A percentile compares a stretch with the other conserved stretches of the same genome.
phyloP scores from a whole-genome alignment of 2,329 filamentous ascomycete species.

The Pseudogymnoascus sp. region DNA sequence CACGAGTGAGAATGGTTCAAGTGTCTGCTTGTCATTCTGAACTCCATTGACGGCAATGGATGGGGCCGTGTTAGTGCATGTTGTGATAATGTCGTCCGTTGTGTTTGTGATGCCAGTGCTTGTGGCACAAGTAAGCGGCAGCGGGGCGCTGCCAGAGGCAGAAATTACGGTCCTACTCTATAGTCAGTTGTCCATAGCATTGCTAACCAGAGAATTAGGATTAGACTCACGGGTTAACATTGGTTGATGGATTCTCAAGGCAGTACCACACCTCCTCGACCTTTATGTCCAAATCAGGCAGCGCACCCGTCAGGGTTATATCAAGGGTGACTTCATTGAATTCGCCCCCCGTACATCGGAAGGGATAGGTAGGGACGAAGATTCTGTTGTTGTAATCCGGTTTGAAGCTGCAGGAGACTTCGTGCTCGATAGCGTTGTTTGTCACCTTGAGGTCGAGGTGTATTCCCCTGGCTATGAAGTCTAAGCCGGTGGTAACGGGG shows the following conservation, averaged over 20 bases:
- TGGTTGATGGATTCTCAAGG: background rate
- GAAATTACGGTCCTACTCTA: background rate
- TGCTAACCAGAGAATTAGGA: background rate
- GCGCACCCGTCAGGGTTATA: background rate
- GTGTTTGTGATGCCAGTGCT: constrained; percentile 1
- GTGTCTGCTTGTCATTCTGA: background rate
- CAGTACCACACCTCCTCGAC: constrained; percentile 3
- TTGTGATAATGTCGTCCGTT: background rate
- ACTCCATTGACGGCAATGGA: background rate
- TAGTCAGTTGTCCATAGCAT: background rate
- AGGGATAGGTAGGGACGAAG: background rate
- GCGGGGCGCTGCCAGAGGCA: background rate
- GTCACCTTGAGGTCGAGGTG: background rate
- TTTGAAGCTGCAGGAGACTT: background rate
- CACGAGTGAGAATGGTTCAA: background rate
- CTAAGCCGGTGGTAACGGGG: background rate
- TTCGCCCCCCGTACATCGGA: background rate
- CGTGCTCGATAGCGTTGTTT: background rate
- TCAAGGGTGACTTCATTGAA: background rate
- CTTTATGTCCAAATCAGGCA: background rate
- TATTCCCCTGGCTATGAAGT: background rate
- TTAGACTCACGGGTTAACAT: background rate
- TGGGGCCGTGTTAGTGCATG: background rate
- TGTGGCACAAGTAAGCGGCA: background rate
- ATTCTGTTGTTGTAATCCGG: background rate